Conservation (phyloP, 129 eudicot genomes). For the Arctium minus region DNA sequence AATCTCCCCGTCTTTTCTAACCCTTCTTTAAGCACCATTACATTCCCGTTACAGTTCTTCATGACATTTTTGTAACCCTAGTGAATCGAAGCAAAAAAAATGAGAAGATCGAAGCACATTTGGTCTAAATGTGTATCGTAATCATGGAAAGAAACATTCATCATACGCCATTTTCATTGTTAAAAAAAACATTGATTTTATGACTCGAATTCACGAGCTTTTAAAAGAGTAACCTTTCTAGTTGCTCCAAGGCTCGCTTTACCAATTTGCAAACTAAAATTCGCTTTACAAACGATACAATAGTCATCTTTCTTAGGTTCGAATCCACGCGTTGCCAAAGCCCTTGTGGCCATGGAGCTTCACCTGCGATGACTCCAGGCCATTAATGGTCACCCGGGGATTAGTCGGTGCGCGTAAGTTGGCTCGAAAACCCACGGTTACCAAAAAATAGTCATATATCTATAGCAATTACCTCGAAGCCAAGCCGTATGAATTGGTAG, state of each 20-base stretch:
- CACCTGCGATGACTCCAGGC: no score
- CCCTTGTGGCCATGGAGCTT: no score
- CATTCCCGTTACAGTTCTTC: constrained; percentile 50
- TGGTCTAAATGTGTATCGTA: no score
- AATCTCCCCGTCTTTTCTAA: constrained; percentile 46
- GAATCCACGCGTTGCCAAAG: no score
- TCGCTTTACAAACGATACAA: neutral
- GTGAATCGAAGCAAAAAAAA: neutral
- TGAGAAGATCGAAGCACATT: neutral
- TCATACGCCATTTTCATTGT: neutral
- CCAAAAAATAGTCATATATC: neutral
- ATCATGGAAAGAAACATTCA: neutral
- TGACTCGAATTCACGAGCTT: neutral
- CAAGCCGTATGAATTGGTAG: constrained; percentile 78
- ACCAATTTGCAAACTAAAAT: neutral
- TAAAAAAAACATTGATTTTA: neutral
- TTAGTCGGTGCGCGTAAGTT: no score
- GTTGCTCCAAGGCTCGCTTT: neutral
- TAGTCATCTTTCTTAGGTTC: no score
- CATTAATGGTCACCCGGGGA: no score
- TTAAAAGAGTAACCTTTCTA: neutral
- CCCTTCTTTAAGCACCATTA: constrained; percentile 51
- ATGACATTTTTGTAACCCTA: constrained; percentile 70
- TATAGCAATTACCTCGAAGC: constrained; percentile 52
- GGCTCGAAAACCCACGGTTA: neutral